Evolutionary conservation across 2,329 filamentous ascomycete genomes (phyloP).

Genomic region (Basipetospora chlamydospora): DNA sequence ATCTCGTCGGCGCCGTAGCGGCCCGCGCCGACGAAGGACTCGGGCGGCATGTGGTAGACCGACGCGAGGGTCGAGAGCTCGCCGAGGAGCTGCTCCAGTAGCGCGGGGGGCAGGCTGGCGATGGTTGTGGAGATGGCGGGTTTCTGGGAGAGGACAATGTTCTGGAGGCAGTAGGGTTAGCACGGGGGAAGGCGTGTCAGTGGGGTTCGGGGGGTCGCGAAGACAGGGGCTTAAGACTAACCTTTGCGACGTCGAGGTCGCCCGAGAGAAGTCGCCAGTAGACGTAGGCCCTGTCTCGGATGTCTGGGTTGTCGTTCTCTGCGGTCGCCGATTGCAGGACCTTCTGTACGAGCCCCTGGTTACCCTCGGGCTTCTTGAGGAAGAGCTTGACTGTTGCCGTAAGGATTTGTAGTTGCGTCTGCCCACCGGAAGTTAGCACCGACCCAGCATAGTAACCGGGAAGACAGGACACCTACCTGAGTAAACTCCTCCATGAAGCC

Average conservation of each 20-base stretch:
- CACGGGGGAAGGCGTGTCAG: too few species aligned
- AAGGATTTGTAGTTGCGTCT: slow-evolving; percentile 78
- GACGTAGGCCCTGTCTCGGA: slow-evolving; percentile 95
- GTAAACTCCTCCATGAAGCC: slow-evolving; percentile 89
- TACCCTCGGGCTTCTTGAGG: slow-evolving; percentile 90
- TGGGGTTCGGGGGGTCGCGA: too few species aligned
- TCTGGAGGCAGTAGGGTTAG: slow-evolving; percentile 26
- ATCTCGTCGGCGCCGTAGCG: slow-evolving; percentile 88
- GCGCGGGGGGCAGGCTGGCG: slow-evolving; percentile 64
- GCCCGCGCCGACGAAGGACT: slow-evolving; percentile 95
- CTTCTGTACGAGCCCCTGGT: slow-evolving; percentile 81
- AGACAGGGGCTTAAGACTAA: too few species aligned
- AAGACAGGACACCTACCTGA: too few species aligned
- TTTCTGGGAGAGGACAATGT: slow-evolving; percentile 83
- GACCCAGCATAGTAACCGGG: background rate
- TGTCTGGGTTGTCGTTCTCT: slow-evolving; percentile 96
- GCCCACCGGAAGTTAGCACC: too few species aligned
- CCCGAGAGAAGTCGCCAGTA: slow-evolving; percentile 95
- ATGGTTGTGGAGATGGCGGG: slow-evolving; percentile 92
- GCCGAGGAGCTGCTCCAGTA: slow-evolving; percentile 78
- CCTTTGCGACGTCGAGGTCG: slow-evolving; percentile 76
- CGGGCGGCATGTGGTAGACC: slow-evolving; percentile 95
- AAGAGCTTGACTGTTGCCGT: slow-evolving; percentile 97
- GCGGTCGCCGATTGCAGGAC: slow-evolving; percentile 98
- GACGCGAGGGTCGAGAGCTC: slow-evolving; percentile 92